Evolutionary conservation across 169 alveolate genomes (phyloP).

Genomic region (Plasmodium reichenowi): DNA sequence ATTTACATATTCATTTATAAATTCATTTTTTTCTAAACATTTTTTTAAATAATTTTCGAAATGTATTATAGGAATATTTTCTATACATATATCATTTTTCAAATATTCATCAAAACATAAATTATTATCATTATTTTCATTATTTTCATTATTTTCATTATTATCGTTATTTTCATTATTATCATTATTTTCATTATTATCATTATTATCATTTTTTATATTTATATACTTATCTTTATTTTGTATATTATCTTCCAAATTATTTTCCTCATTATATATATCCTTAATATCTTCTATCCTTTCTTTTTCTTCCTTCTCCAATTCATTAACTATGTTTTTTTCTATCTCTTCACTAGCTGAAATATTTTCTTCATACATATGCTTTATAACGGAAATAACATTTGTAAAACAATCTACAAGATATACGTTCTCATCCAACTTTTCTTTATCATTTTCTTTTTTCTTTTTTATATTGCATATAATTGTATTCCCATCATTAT

Average conservation of each 20-base stretch:
- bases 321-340: constrained; percentile 30
- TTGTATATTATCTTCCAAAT: neutral
- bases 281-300: constrained; percentile 31
- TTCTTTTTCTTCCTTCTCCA: constrained; percentile 56
- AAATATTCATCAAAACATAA: neutral
- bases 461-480: constrained; percentile 18
- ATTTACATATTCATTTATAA: constrained; percentile 26
- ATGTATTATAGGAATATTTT: constrained; percentile 32
- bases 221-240: neutral
- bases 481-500: constrained; percentile 26
- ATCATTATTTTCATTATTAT: neutral
- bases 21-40: constrained; percentile 43
- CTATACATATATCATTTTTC: neutral
- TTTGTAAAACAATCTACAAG: constrained; percentile 46
- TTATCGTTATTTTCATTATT: neutral
- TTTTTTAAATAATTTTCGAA: constrained; percentile 63
- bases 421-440: constrained; percentile 8
- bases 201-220: neutral
- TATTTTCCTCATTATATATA: constrained; percentile 22
- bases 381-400: constrained; percentile 39
- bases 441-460: constrained; percentile 10
- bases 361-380: constrained; percentile 37
- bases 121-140: neutral
- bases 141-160: neutral
- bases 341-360: constrained; percentile 38